A percentile compares a stretch with the other conserved stretches of the same genome.
Evolutionary conservation across 352 stramenopile species (phyloP).

Genomic region (Ophiocytium majus): DNA sequence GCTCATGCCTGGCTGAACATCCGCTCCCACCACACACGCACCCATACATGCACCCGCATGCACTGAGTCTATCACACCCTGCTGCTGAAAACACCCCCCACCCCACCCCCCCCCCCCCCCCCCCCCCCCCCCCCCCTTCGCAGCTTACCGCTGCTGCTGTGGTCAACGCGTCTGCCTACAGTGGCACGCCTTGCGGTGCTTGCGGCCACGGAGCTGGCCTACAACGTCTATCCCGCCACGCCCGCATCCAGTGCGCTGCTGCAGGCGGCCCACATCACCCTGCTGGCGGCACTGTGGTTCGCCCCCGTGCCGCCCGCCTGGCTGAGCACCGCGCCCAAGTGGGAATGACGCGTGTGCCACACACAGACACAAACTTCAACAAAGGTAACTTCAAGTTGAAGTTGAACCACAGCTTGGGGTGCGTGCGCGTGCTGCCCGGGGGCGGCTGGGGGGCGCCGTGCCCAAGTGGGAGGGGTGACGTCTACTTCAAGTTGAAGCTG

Average conservation of each 20-base stretch:
- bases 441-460: too few relatives aligned
- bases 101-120: neutral
- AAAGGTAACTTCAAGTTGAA: too few relatives aligned
- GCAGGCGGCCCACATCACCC: slow-evolving; percentile 62
- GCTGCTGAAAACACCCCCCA: neutral
- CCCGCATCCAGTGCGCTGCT: slow-evolving; percentile 79
- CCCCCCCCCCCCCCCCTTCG: neutral
- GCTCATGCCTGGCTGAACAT: too few relatives aligned
- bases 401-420: too few relatives aligned
- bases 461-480: too few relatives aligned
- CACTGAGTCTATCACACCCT: neutral
- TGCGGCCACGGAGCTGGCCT: slow-evolving; percentile 79
- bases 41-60: neutral
- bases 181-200: slow-evolving; percentile 62
- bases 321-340: too few relatives aligned
- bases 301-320: slow-evolving; percentile 22
- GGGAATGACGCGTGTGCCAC: too few relatives aligned
- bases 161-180: slow-evolving; percentile 75
- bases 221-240: slow-evolving; percentile 93
- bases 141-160: slow-evolving; percentile 88
- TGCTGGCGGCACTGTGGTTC: slow-evolving; percentile 34
- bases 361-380: too few relatives aligned
- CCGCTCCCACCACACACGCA: too few relatives aligned
- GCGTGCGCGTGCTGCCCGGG: too few relatives aligned
- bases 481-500: too few relatives aligned